Base-by-base conservation (phyloP, 2,329 filamentous ascomycete species). In the Juglanconis oblonga region DNA sequence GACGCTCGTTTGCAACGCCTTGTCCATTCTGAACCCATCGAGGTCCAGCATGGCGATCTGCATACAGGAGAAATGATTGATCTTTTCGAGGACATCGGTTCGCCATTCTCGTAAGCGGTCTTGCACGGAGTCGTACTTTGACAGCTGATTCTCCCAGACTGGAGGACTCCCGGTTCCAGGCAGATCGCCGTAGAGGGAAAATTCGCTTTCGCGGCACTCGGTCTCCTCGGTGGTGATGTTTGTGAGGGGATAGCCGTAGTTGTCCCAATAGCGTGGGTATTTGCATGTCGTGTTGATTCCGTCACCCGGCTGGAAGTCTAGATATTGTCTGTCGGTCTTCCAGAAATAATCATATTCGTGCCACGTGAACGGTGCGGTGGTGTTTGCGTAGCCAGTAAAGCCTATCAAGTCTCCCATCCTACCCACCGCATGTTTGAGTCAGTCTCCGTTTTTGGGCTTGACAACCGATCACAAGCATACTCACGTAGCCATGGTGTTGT, bases 11-110 rank as follows among this genome's bases (percentile, higher is more conserved):
- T 87, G 85, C 14, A 84, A 81, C 2, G 84, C 86, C 70, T 89
- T 89, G 72, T 89, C 86, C 71, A 87, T 86, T 57, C 86, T 81
- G 67, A 85, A 87, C 0, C 85, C 86, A 67, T 89, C 86, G 58
- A 89, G 82, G 66, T 88, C 86, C n/a, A 89, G 75, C 63, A 80
- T 82, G 31, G 76, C 72, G 59, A 89, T 86, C 38, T 83, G 77
- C 70, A 88, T 83, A 71, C 86, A 89, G 1, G 84, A 86, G 66
- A 87, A 85, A 49, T 80, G 80, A 63, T 82, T 80, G 59, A 88
- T 73, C 65, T 83, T 84, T 51, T 80, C 76, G 36, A 80, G 73
- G 0, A 88, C 85, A 11, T 79, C 79, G 3, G 83, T 81, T 32
- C 79, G 67, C 86, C 86, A 89, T 66, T 87, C 85, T 55, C 86